Evolutionary conservation across 2,329 filamentous ascomycete genomes (phyloP).

Genomic region (Phyllosticta paracitricarpa): DNA sequence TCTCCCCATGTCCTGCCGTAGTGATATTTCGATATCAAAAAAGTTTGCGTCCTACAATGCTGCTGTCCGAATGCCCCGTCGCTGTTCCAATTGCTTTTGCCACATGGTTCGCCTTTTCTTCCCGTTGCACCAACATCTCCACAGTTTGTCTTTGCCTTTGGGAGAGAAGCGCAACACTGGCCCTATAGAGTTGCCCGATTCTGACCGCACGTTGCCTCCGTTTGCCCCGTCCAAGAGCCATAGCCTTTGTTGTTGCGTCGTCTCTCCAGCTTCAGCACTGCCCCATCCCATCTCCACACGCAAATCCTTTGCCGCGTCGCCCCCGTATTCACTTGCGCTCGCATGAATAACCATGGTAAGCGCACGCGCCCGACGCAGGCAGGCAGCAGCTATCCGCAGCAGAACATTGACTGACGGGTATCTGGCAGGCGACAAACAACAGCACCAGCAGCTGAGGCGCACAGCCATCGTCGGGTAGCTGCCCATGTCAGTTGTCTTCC

Average conservation of each 20-base stretch:
- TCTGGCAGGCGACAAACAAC: not conserved
- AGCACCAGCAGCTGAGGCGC: not conserved
- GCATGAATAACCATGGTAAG: not conserved
- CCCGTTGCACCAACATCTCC: not conserved
- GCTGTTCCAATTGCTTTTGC: not conserved
- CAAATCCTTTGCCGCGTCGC: not conserved
- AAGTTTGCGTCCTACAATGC: not conserved
- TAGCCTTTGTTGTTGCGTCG: not conserved
- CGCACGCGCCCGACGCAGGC: not conserved
- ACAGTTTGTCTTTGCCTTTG: not conserved
- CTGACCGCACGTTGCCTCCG: not conserved
- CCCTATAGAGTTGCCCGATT: not conserved
- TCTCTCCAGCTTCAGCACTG: not conserved
- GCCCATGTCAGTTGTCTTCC: not conserved
- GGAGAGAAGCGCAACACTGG: not conserved
- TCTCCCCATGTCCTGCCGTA: not conserved
- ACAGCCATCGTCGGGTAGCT: not conserved
- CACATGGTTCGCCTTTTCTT: not conserved
- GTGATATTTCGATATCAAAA: not conserved
- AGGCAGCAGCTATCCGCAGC: not conserved
- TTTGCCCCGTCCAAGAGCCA: not conserved
- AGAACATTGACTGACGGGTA: not conserved
- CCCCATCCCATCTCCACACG: not conserved
- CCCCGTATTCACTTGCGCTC: not conserved
- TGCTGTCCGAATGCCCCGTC: not conserved